Evolutionary conservation across 108 stramenopile genomes (phyloP), one percentile per base, ranked within the genome.

Genomic region (Skeletonema menzelii): DNA sequence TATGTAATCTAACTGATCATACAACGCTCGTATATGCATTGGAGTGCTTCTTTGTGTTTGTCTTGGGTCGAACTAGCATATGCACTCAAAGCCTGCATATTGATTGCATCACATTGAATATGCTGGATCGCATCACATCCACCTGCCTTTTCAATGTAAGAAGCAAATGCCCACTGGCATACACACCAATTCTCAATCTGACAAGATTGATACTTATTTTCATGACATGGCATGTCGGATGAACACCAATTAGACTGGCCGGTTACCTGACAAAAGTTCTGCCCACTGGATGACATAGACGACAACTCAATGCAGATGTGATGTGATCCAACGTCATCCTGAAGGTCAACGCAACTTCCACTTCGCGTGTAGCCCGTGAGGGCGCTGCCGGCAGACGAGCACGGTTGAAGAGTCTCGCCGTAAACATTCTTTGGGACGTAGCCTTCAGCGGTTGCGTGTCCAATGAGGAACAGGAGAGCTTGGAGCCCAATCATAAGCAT

Each of bases 281-380:
- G 31, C 14, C 56, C 70, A 28, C 32, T 49, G 10, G 65, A 67
- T 20, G 65, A 27, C 6, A 55, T 55, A 11, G 53, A 59, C 2
- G 27, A 6, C 10, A 82, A 32, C 62, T 82, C 44, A n/a, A 82
- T 82, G 57, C 80, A 82, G 17, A 82, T 77, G 70, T 82, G 80
- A 47, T 82, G 80, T 26, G 69, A 70, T 28, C 80, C 80, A 10
- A 32, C 22, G 53, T 82, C 80, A 37, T 66, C 80, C 17, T 61
- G 5, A 26, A 53, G 65, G 28, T 86, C 84, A 37, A 83, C 68
- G 70, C 88, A 89, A 37, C 71, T 60, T 3, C 88, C 88, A 4
- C 44, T 62, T 24, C 88, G 86, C 4, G 74, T 80, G 61, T 70
- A 89, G 38, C 88, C 88, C 1, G 86, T 89, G 20, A 68, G 63